Conservation (phyloP, 768 basidiomycete species). For the Russula olivacea region DNA sequence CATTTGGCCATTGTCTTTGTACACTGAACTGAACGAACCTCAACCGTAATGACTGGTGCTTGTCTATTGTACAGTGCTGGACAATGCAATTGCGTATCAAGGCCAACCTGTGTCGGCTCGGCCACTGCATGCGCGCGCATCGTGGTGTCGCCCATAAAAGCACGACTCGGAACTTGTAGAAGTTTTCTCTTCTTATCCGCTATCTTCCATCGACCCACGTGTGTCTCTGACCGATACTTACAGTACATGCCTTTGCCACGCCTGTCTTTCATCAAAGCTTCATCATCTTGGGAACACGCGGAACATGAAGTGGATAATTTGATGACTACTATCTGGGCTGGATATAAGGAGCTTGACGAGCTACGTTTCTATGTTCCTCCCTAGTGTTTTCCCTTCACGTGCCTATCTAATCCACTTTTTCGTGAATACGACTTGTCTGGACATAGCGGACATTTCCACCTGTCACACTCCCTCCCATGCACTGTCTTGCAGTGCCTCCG, state of each 20-base stretch:
- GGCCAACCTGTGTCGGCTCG: neutral
- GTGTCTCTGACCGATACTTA: neutral
- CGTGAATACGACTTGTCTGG: neutral
- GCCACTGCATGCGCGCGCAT: neutral
- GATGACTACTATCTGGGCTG: neutral
- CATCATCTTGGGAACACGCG: neutral
- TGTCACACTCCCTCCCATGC: neutral
- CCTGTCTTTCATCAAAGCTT: neutral
- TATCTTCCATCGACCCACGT: neutral
- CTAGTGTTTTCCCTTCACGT: neutral
- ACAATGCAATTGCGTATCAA: neutral
- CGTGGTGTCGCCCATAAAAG: neutral
- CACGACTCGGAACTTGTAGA: neutral
- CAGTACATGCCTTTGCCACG: neutral
- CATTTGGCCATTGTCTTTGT: neutral
- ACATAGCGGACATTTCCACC: neutral
- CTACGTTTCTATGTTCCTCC: no score
- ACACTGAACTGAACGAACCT: neutral
- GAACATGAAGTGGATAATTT: neutral
- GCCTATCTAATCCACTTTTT: neutral
- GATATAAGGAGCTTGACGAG: neutral
- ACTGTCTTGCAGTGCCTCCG: neutral
- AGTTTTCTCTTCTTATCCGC: neutral
- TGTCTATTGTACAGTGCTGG: neutral
- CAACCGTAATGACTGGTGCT: neutral